Base-by-base conservation (phyloP, 2,329 filamentous ascomycete species). In the Monilinia vaccinii-corymbosi region DNA sequence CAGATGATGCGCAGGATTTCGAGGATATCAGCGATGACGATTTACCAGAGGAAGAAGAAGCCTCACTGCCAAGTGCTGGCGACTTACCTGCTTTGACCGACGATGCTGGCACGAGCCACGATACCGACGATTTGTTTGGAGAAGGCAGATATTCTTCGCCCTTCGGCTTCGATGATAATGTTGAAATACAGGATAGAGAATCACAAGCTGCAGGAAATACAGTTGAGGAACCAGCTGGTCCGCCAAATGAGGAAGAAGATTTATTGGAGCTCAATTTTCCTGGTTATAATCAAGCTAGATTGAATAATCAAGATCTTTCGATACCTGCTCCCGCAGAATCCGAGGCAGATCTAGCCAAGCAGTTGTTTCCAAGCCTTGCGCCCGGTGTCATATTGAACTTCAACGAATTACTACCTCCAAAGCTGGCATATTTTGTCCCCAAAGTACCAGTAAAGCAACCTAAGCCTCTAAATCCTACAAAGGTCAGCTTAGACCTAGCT, bases 1-100 rank as follows among this genome's bases (percentile, higher is more conserved):
- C 91, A 58, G 91, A 91, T 62, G 89, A 97, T 75, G 94, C 94
- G 45, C 77, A 94, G 63, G 94, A 99, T 71, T 99, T 81, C 68
- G 91, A 89, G 71, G 90, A 96, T 70, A 92, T 97, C 63, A 88
- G 88, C 65, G 93, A 97, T 71, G 91, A 95, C 71, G 92, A 97
- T 64, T 80, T 96, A 9, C 88, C 91, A 13, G 90, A 94, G 8
- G 90, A 94, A 64, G 86, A 89, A 62, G 81, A 85, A 59, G 64
- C 67, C 10, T 64, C 64, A 21, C 63, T 64, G 4, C 58, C 57
- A 10, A 62, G 60, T 46, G 63, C 62, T 32, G 64, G 52, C 14
- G 68, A 71, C 61, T 55, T 67, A 28, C 68, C 69, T 32, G 70
- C 65, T 31, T 62, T 72, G n/a, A 69, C 79, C 1, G 83, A 86